Conservation (phyloP, 371 early-diverging fungal genomes). For the Rhizopus delemar region DNA sequence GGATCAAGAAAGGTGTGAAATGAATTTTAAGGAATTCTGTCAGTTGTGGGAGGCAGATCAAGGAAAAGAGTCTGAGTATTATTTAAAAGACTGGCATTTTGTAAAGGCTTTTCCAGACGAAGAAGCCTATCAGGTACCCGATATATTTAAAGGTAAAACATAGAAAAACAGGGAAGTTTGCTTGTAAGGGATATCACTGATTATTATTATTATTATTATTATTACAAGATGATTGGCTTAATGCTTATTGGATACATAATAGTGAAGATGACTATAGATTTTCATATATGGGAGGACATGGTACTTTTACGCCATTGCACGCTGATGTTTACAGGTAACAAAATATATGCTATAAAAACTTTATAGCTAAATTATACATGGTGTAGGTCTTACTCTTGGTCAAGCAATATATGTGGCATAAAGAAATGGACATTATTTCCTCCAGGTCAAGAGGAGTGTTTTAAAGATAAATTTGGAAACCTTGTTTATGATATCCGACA, state of each 20-base stretch:
- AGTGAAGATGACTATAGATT: slow-evolving; percentile 71
- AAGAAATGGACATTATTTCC: slow-evolving; percentile 74
- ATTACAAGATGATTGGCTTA: slow-evolving; percentile 71
- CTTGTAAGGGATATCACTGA: background rate
- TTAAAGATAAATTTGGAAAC: slow-evolving; percentile 49
- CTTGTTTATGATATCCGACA: slow-evolving; percentile 61
- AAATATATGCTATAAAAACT: background rate
- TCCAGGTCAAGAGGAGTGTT: slow-evolving; percentile 59
- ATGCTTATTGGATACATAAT: slow-evolving; percentile 62
- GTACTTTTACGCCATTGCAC: slow-evolving; percentile 78
- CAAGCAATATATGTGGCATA: slow-evolving; percentile 73
- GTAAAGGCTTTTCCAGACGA: slow-evolving; percentile 51
- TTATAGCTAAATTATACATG: background rate
- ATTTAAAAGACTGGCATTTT: slow-evolving; percentile 79
- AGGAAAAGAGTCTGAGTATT: slow-evolving; percentile 34
- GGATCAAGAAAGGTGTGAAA: slow-evolving; percentile 60
- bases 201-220: background rate
- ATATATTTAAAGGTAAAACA: slow-evolving; percentile 53
- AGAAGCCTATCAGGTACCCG: slow-evolving; percentile 49
- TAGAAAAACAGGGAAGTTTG: background rate
- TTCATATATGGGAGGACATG: slow-evolving; percentile 70
- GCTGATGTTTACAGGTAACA: slow-evolving; percentile 68
- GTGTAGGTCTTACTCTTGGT: slow-evolving; percentile 74
- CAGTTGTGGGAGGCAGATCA: slow-evolving; percentile 44
- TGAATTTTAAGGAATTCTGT: slow-evolving; percentile 58